Conservation (phyloP, 495 filamentous ascomycete genomes). For the Chaetomium fimeti region DNA sequence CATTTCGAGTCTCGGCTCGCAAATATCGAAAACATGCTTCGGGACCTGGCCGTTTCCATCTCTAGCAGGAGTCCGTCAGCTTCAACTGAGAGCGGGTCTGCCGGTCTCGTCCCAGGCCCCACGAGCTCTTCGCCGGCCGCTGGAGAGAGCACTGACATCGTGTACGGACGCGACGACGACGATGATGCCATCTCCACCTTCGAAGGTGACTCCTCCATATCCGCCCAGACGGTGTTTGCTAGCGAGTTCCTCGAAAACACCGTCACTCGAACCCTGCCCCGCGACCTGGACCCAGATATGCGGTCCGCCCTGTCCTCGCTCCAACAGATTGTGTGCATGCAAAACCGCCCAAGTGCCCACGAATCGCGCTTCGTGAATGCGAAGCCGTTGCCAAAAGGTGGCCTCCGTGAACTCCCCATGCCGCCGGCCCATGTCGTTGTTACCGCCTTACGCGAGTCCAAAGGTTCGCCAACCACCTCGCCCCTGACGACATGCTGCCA, state of each 20-base stretch:
- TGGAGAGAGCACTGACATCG: constrained; percentile 9
- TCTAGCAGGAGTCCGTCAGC: constrained; percentile 14
- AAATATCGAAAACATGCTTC: constrained; percentile 56
- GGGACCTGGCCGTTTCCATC: constrained; percentile 38
- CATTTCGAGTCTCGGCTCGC: constrained; percentile 61
- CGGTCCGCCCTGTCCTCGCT: constrained; percentile 56
- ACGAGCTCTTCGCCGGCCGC: constrained; percentile 12
- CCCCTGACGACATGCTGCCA: not conserved
- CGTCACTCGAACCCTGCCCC: constrained; percentile 52
- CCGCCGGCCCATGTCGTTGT: constrained; percentile 55
- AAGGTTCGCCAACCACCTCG: constrained; percentile 27
- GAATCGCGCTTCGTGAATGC: constrained; percentile 47
- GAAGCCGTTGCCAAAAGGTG: constrained; percentile 42
- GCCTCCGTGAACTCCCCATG: constrained; percentile 53
- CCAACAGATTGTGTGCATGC: constrained; percentile 57
- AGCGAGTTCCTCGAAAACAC: constrained; percentile 61
- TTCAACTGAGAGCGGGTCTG: constrained; percentile 1
- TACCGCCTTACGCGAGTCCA: constrained; percentile 49
- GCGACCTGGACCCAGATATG: constrained; percentile 51
- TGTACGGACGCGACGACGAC: constrained; percentile 15
- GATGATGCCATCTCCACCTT: constrained; percentile 50
- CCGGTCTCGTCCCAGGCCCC: not conserved
- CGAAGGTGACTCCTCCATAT: constrained; percentile 60
- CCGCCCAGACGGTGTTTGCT: constrained; percentile 63
- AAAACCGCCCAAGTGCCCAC: constrained; percentile 41